Evolutionary conservation across 805 yeast genomes (phyloP), one percentile per base, ranked within the genome.

Genomic region (Candida dajiaensis): DNA sequence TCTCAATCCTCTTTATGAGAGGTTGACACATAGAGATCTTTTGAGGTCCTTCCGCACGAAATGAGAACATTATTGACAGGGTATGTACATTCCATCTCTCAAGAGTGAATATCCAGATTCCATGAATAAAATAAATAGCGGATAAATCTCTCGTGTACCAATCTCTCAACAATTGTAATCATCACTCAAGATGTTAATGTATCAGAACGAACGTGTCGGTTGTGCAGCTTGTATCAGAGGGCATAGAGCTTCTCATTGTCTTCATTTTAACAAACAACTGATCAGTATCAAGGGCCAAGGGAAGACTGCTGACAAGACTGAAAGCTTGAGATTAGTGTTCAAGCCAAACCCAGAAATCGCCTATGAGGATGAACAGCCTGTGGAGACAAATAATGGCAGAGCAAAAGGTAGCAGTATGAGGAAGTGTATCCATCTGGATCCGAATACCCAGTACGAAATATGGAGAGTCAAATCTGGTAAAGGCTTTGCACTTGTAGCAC

Each of bases 211-310:
- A 25, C 23, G 50, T 31, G 28, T 43, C 6, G 46, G 50, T 3
- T 47, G 46, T 26, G 44, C 28, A 11, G 31, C 42, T 6, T 43
- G 50, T 16, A 47, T 47, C 12, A 36, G 45, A 40, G 50, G 50
- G 2, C 50, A 47, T 18, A 29, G 50, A 12, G 50, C 50, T 6
- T 42, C 44, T 2, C 42, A 40, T 37, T 47, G 46, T 23, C 38
- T 19, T 4, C 50, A 47, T 26, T 38, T 37, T 16, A 38, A 43
- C 19, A 47, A 47, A 33, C 31, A 38, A 7, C 19, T 47, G 21
- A 39, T 47, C 12, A 37, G 44, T 11, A 26, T 43, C 25, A 47
- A 47, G 29, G 22, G 46, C 4, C 37, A 41, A 23, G 50, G 46
- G 9, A 47, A 43, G 16, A 36, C 36, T 22, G 19, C 20, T 11